Evolutionary conservation across 2,329 filamentous ascomycete species (phyloP), one percentile per base, ranked within the genome.

Genomic region (Fusarium domesticum): DNA sequence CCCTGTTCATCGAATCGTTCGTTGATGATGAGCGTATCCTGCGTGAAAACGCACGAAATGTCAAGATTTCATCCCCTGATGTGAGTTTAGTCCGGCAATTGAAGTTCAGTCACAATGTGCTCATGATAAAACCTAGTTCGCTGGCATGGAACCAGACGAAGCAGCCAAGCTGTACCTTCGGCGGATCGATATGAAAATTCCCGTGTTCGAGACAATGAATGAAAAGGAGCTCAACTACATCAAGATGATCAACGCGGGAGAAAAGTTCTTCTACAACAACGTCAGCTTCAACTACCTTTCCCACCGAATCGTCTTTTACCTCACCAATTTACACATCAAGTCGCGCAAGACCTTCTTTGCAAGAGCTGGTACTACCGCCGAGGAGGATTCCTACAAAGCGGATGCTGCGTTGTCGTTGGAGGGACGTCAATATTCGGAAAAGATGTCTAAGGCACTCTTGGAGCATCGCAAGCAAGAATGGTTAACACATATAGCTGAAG

Each of bases 241-340:
- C 71, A 96, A 96, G 73, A 96, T 98, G 92, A 95, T 97, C 65
- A 98, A 98, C 58, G 93, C 93, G 6, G 93, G 93, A 35, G 83
- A 92, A 62, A 84, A 89, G 56, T 86, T 98, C 62, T 86, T 92
- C 58, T 92, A 97, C 69, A 98, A 98, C 72, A 96, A 97, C 56
- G 88, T 93, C 64, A 91, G 86, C 62, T 97, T 98, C 67, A 92
- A 91, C 58, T 98, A 98, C 63, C 78, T 98, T 23, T 95, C 91
- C 1, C 91, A 98, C 65, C 84, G 93, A 48, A 98, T 98, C 55
- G 92, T 98, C 43, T 98, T 98, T 70, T 98, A 97, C 67, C 81
- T 98, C 36, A 88, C 96, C 62, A 98, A 98, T 62, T 76, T 97
- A 18, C 93, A 98, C 68, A 96, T 96, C 74, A 97, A 98, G 68